phyloP scores from a whole-genome alignment of 208 protist species.

The Blastocrithidia nonstop region DNA sequence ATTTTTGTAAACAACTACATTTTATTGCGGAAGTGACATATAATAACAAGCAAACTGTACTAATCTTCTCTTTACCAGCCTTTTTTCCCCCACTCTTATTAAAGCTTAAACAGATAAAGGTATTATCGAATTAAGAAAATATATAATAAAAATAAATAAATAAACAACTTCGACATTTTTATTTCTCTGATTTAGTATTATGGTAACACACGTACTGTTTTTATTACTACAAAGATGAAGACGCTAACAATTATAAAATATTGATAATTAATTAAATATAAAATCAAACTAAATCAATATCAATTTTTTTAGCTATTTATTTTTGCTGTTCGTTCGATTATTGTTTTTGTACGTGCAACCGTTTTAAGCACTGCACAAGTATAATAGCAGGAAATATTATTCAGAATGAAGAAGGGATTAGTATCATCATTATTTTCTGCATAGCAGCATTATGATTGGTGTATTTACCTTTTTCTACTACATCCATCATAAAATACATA shows the following conservation, averaged over 20 bases:
- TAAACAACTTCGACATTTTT: too few relatives aligned
- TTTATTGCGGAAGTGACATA: too few relatives aligned
- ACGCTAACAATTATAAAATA: background rate
- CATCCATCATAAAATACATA: slow-evolving; percentile 49
- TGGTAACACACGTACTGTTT: too few relatives aligned
- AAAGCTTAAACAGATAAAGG: too few relatives aligned
- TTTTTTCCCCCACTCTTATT: too few relatives aligned
- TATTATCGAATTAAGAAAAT: too few relatives aligned
- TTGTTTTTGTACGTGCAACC: slow-evolving; percentile 4
- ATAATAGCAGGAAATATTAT: slow-evolving; percentile 34
- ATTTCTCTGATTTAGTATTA: too few relatives aligned
- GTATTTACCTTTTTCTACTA: slow-evolving; percentile 39
- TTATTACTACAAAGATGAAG: background rate
- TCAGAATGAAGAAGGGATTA: slow-evolving; percentile 48
- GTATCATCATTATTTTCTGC: slow-evolving; percentile 33
- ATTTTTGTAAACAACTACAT: too few relatives aligned
- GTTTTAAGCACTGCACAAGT: slow-evolving; percentile 19
- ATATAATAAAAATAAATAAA: too few relatives aligned
- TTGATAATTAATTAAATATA: background rate
- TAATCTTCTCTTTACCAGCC: too few relatives aligned
- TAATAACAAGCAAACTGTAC: too few relatives aligned
- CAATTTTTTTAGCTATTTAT: background rate
- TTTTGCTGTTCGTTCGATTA: background rate
- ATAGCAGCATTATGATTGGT: slow-evolving; percentile 39
- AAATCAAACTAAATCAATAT: background rate